phyloP scores from a whole-genome alignment of 495 filamentous ascomycete genomes.

The Annulohypoxylon bovei region DNA sequence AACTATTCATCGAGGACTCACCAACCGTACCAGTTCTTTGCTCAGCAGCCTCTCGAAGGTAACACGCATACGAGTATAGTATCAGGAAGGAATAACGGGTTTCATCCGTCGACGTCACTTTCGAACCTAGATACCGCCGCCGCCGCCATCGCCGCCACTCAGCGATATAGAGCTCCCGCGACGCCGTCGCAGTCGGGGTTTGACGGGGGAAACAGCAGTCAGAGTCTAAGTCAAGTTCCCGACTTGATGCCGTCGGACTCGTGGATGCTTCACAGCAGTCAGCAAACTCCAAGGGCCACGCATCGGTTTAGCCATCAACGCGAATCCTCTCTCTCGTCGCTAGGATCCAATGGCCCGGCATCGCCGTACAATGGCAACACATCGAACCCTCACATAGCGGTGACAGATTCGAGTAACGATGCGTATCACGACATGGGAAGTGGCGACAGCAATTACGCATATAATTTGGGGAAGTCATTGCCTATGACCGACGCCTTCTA shows the following conservation, averaged over 20 bases:
- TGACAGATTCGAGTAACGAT: constrained; percentile 54
- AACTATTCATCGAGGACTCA: constrained; percentile 31
- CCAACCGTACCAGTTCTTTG: constrained; percentile 29
- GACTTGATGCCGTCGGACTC: constrained; percentile 58
- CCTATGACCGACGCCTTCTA: constrained; percentile 49
- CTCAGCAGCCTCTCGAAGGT: constrained; percentile 24
- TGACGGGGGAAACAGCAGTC: constrained; percentile 39
- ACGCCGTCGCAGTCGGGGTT: constrained; percentile 35
- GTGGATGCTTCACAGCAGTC: constrained; percentile 50
- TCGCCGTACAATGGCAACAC: constrained; percentile 64
- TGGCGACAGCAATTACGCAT: constrained; percentile 52
- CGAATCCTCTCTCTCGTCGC: constrained; percentile 64
- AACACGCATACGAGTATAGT: constrained; percentile 26
- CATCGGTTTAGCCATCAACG: constrained; percentile 59
- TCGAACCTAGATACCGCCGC: constrained; percentile 54
- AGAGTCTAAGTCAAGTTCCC: constrained; percentile 39
- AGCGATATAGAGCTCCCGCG: constrained; percentile 43
- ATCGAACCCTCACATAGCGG: constrained; percentile 63
- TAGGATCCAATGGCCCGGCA: constrained; percentile 63
- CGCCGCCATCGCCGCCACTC: constrained; percentile 44
- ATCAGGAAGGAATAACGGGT: constrained; percentile 14
- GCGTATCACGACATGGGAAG: constrained; percentile 50
- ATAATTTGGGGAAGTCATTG: constrained; percentile 52
- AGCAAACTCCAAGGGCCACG: constrained; percentile 53
- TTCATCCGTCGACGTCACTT: constrained; percentile 36